Evolutionary conservation across 108 stramenopile genomes (phyloP), one percentile per base, ranked within the genome.

Genomic region (Ochromonas danica): DNA sequence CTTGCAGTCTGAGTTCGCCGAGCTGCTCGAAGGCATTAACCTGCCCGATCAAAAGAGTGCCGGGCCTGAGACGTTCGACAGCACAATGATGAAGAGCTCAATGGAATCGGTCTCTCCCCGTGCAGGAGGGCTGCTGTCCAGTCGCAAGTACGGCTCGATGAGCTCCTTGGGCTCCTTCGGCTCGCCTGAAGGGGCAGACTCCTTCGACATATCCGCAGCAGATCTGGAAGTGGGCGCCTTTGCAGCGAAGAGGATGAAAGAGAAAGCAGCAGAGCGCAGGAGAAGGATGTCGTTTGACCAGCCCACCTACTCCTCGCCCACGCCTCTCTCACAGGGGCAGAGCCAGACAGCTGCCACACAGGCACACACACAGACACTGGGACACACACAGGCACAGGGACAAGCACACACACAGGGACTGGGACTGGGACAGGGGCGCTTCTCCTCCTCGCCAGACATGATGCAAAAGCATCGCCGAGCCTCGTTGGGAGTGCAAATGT

Each of bases 221-320:
- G 63, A 67, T 36, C 35, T 67, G 17, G 63, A 67, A 25, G 63
- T 67, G 17, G 63, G 63, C 17, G 35, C 63, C 6, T 67, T 67
- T 67, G 63, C 63, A 10, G 63, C 63, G 31, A 67, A 67, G 35
- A 28, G 31, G 31, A 33, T 33, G 31, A 28, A 36, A 36, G 63
- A 67, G 31, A 67, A 67, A 36, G 27, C 63, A 6, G 31, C 63
- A 10, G 63, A 67, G 17, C 27, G 63, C 3, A 51, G 22, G 22
- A 28, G 63, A 67, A 67, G 63, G 25, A 67, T 67, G 63, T 67
- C 63, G 10, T 33, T 67, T 67, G 63, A 67, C 25, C 30, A 22
- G 30, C 63, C 63, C 10, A 57, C 10, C 51, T 57, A 17, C n/a
- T n/a, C n/a, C n/a, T n/a, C n/a, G n/a, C n/a, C n/a, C n/a, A n/a